Conservation (phyloP, 148 eudicot genomes). For the Diospyros lotus region DNA sequence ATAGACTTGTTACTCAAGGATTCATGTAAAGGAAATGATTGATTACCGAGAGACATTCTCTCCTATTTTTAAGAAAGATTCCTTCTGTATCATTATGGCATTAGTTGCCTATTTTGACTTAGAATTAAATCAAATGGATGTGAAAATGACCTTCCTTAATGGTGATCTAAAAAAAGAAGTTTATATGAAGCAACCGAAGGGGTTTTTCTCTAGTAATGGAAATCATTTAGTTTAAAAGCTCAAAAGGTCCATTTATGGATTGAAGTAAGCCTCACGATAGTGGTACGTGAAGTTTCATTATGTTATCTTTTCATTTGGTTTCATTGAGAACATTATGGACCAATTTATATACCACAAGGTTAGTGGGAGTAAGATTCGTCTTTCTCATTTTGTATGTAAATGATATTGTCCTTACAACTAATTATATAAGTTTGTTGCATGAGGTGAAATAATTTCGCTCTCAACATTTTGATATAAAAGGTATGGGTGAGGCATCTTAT, state of each 20-base stretch:
- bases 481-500: too few relatives aligned
- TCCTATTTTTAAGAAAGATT: slow-evolving; percentile 12
- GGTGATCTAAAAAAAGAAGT: neutral
- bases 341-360: neutral
- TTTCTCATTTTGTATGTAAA: neutral
- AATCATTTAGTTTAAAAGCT: neutral
- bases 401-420: neutral
- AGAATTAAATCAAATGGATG: slow-evolving; percentile 7
- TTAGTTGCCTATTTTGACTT: slow-evolving; percentile 8
- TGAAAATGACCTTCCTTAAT: neutral
- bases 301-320: neutral
- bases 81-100: neutral
- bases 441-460: neutral
- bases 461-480: too few relatives aligned
- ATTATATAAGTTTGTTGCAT: neutral
- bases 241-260: neutral
- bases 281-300: neutral
- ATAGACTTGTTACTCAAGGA: neutral
- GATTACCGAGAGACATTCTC: neutral
- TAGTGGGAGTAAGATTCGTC: neutral
- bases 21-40: neutral
- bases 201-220: neutral
- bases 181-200: neutral
- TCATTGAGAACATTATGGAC: neutral
- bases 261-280: neutral